A percentile compares a stretch with the other conserved stretches of the same genome.
Evolutionary conservation across 139 green algal species (phyloP).

Genomic region (Chlamydomonas incerta): DNA sequence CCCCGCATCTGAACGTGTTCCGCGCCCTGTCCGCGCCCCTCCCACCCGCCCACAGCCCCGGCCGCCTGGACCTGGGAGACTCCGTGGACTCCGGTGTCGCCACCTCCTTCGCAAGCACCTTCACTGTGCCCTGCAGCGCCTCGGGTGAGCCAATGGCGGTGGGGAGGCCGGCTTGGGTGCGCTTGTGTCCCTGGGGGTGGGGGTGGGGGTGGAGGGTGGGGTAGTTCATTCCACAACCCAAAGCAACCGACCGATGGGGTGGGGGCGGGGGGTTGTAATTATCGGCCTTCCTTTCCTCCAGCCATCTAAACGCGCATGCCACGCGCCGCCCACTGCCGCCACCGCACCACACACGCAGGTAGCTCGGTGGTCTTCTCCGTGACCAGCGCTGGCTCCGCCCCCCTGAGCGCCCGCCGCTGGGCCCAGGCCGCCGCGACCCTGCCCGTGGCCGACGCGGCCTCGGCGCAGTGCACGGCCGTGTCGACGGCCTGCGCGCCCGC

Average conservation of each 20-base stretch:
- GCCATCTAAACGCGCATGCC: too few relatives aligned
- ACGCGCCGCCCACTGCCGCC: too few relatives aligned
- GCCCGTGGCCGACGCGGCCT: not conserved
- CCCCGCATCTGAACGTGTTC: too few relatives aligned
- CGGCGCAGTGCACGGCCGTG: not conserved
- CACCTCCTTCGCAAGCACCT: not conserved
- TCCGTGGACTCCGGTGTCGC: not conserved
- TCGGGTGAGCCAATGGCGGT: too few relatives aligned
- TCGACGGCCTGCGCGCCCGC: not conserved
- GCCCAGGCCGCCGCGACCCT: not conserved
- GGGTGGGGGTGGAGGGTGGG: too few relatives aligned
- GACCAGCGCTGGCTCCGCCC: not conserved
- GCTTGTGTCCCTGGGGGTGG: too few relatives aligned
- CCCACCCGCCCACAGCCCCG: not conserved
- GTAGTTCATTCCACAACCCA: too few relatives aligned
- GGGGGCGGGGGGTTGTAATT: too few relatives aligned
- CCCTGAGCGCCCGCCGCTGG: not conserved
- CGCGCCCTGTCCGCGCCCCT: not conserved
- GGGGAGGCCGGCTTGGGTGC: too few relatives aligned
- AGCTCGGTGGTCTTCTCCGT: not conserved
- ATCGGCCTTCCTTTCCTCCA: too few relatives aligned
- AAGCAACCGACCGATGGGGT: too few relatives aligned
- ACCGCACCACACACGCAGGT: not conserved
- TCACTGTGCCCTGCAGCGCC: not conserved
- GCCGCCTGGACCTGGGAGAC: conserved; percentile 20